A percentile compares a stretch with the other conserved stretches of the same genome.
phyloP scores from a whole-genome alignment of 192 early-diverging fungal species.

The Martensiomyces pterosporus region DNA sequence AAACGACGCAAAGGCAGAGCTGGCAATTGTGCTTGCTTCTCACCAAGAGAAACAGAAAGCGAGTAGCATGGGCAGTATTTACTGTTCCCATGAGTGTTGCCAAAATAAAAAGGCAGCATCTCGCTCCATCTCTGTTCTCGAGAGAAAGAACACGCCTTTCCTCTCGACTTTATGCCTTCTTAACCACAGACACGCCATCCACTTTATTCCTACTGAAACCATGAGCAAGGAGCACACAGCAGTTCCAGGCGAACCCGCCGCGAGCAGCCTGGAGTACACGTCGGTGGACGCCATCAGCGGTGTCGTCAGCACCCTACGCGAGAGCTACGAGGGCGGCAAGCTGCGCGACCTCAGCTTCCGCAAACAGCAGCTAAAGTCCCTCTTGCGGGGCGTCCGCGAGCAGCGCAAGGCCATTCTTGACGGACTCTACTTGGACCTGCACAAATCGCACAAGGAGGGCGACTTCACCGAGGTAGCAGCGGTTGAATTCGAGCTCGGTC shows the following conservation, averaged over 20 bases:
- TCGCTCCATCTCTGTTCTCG: too few relatives aligned
- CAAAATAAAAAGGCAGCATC: too few relatives aligned
- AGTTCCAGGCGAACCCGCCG: slow-evolving; percentile 20
- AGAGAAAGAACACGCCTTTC: too few relatives aligned
- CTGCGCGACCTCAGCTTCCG: slow-evolving; percentile 17
- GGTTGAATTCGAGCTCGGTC: slow-evolving; percentile 54
- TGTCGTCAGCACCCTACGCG: slow-evolving; percentile 38
- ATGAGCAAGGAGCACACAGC: slow-evolving; percentile 35
- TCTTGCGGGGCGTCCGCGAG: slow-evolving; percentile 58
- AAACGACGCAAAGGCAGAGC: too few relatives aligned
- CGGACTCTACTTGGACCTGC: slow-evolving; percentile 56
- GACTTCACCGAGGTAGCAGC: slow-evolving; percentile 51
- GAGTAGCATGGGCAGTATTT: too few relatives aligned
- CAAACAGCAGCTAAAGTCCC: slow-evolving; percentile 57
- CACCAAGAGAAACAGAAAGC: too few relatives aligned
- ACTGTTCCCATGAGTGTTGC: too few relatives aligned
- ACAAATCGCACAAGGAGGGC: slow-evolving; percentile 54
- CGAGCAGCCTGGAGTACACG: slow-evolving; percentile 40
- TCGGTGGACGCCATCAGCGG: slow-evolving; percentile 39
- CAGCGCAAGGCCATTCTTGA: slow-evolving; percentile 55
- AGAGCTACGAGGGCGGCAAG: slow-evolving; percentile 43
- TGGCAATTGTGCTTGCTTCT: too few relatives aligned
- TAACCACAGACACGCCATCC: too few relatives aligned
- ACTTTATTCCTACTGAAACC: background rate
- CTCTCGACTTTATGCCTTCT: background rate